phyloP scores from a whole-genome alignment of 257 asterid genomes.

The Fraxinus pennsylvanica region DNA sequence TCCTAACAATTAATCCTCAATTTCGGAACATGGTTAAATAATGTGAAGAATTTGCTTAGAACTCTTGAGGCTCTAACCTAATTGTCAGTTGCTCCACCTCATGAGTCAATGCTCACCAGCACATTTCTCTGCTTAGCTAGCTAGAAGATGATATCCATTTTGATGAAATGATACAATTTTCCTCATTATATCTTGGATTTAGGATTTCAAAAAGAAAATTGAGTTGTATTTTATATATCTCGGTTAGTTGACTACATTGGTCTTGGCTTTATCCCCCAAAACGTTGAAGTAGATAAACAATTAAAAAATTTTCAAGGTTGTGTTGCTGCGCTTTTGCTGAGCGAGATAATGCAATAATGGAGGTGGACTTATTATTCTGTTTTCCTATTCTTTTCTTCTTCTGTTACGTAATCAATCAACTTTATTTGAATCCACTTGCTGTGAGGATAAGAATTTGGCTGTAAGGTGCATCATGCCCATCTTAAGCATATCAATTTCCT shows the following conservation, averaged over 20 bases:
- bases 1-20: background rate
- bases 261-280: slow-evolving; percentile 47
- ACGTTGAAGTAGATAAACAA: slow-evolving; percentile 90
- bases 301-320: slow-evolving; percentile 89
- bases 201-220: slow-evolving; percentile 3
- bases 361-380: slow-evolving; percentile 49
- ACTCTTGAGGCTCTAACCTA: background rate
- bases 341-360: slow-evolving; percentile 93
- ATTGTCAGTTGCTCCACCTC: background rate
- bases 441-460: slow-evolving; percentile 15
- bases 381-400: slow-evolving; percentile 19
- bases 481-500: slow-evolving; percentile 21
- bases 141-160: background rate
- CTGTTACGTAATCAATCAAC: slow-evolving; percentile 6
- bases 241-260: slow-evolving; percentile 17
- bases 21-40: background rate
- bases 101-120: background rate
- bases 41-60: background rate
- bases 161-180: background rate
- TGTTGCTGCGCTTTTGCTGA: slow-evolving; percentile 96
- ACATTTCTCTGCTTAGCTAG: background rate
- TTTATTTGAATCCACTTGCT: background rate
- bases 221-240: background rate
- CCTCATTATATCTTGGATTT: background rate
- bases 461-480: slow-evolving; percentile 7